Conservation (phyloP, 805 yeast species). For the Barnettozyma vustinii region DNA sequence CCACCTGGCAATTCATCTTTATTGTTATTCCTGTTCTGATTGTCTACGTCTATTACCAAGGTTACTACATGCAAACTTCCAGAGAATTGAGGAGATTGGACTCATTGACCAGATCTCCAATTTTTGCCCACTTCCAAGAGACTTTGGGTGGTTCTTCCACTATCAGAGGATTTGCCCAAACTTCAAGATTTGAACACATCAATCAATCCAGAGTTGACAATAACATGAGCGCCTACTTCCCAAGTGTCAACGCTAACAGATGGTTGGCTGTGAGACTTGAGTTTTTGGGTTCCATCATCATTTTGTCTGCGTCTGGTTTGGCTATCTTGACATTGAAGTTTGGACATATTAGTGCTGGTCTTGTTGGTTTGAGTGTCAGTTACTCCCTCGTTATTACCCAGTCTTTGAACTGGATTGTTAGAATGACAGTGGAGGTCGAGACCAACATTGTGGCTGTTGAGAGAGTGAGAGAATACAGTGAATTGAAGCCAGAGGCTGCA, state of each 20-base stretch:
- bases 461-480: constrained; percentile 83
- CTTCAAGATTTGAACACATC: constrained; percentile 54
- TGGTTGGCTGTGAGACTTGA: constrained; percentile 97
- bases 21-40: constrained; percentile 64
- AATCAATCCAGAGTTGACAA: constrained; percentile 71
- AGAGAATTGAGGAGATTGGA: constrained; percentile 81
- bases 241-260: constrained; percentile 87
- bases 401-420: constrained; percentile 92
- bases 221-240: constrained; percentile 89
- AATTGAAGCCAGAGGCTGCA: constrained; percentile 40
- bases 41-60: constrained; percentile 67
- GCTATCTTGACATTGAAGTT: constrained; percentile 54
- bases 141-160: constrained; percentile 70
- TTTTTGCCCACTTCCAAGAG: constrained; percentile 81
- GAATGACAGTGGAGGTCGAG: constrained; percentile 98
- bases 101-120: constrained; percentile 74
- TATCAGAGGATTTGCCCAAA: constrained; percentile 69
- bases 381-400: constrained; percentile 93
- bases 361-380: constrained; percentile 89
- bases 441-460: constrained; percentile 96
- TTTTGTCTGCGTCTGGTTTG: constrained; percentile 79
- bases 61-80: constrained; percentile 68
- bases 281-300: constrained; percentile 83
- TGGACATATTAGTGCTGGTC: constrained; percentile 79
- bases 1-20: constrained; percentile 83